Conservation (phyloP, 192 early-diverging fungal species). For the Kickxella alabastrina region DNA sequence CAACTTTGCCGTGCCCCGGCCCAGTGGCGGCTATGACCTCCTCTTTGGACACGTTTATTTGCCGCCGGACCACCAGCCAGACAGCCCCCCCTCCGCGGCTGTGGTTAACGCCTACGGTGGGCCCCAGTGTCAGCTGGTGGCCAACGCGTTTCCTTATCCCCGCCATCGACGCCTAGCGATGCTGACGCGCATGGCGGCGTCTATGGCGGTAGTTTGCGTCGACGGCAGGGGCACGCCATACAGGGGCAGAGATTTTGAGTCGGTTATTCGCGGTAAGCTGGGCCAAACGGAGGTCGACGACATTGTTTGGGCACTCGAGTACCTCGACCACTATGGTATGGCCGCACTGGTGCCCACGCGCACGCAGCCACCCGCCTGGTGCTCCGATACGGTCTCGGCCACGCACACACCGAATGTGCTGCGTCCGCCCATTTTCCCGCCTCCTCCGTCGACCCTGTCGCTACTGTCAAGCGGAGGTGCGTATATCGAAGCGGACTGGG, state of each 20-base stretch:
- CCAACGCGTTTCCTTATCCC: slow-evolving; percentile 67
- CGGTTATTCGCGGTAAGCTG: slow-evolving; percentile 44
- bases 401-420: slow-evolving; percentile 28
- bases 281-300: slow-evolving; percentile 58
- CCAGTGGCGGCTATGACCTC: slow-evolving; percentile 1
- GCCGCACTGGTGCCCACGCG: background rate
- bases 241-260: slow-evolving; percentile 62
- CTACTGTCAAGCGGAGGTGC: too few relatives aligned
- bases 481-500: background rate
- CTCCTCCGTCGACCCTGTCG: background rate
- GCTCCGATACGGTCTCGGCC: background rate
- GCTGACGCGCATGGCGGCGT: slow-evolving; percentile 30
- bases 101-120: slow-evolving; percentile 70
- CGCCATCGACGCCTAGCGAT: slow-evolving; percentile 58
- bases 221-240: slow-evolving; percentile 67
- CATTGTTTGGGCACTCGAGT: slow-evolving; percentile 17
- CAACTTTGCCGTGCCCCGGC: slow-evolving; percentile 6
- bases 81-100: slow-evolving; percentile 58
- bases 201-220: slow-evolving; percentile 59
- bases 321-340: slow-evolving; percentile 6
- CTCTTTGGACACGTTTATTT: slow-evolving; percentile 18
- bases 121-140: slow-evolving; percentile 68
- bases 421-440: slow-evolving; percentile 11
- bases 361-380: slow-evolving; percentile 1
- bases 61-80: slow-evolving; percentile 8